Evolutionary conservation across 306 rosid genomes (phyloP).

Genomic region (Leucaena leucocephala): DNA sequence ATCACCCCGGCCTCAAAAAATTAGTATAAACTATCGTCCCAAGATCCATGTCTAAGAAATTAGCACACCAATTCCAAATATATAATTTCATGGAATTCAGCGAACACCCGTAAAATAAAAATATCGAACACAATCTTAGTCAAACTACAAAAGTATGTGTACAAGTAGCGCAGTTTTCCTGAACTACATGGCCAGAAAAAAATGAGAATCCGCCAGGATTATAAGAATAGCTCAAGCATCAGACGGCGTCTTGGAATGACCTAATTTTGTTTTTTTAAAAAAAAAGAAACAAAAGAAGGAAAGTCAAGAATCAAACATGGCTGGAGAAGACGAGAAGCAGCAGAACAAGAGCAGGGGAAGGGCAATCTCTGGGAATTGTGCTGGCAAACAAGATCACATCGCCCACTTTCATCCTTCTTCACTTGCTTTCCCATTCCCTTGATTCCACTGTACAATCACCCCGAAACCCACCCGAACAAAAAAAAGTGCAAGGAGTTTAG

Average conservation of each 20-base stretch:
- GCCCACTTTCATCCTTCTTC: not conserved
- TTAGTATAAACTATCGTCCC: no score
- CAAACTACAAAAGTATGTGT: no score
- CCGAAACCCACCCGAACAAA: not conserved
- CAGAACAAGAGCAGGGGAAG: not conserved
- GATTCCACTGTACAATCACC: not conserved
- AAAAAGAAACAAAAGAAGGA: no score
- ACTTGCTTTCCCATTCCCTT: not conserved
- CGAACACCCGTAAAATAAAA: not conserved
- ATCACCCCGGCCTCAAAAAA: no score
- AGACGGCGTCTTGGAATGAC: not conserved
- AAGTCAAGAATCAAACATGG: not conserved
- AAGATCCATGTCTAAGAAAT: no score
- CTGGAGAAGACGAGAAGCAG: no score
- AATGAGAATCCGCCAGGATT: not conserved
- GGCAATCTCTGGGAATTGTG: not conserved
- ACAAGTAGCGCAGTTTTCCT: not conserved
- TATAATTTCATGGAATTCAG: no score
- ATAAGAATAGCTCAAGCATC: not conserved
- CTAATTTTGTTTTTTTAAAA: not conserved
- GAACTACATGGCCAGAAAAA: not conserved
- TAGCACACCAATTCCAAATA: no score
- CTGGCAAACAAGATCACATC: not conserved
- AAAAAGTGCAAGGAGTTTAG: conserved; percentile 40
- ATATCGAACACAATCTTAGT: not conserved